These are phyloP conservation scores for Nitzschia putrida DNA, from an alignment of 108 stramenopile genomes.

Conservation along the genomic window DNA sequence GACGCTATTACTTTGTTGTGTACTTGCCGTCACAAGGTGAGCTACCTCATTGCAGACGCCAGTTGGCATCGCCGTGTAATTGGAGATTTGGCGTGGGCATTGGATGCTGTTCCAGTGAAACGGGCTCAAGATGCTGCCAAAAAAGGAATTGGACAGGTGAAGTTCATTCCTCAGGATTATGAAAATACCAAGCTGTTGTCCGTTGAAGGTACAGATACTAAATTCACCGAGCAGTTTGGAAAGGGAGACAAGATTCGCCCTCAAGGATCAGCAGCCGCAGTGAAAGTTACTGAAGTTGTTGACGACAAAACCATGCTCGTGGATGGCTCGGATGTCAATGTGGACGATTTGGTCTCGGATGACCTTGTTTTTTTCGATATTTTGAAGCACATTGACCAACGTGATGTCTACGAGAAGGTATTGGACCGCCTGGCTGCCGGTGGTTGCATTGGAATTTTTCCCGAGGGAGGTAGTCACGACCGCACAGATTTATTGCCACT, in stretches of 20 bases:
- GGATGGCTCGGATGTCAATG: constrained; percentile 32
- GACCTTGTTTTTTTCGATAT: constrained; percentile 74
- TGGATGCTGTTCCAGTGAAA: constrained; percentile 93
- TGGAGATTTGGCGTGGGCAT: constrained; percentile 91
- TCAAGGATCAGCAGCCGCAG: constrained; percentile 43
- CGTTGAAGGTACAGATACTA: constrained; percentile 60
- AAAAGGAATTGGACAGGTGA: constrained; percentile 51
- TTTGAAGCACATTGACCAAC: constrained; percentile 82
- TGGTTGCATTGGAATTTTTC: constrained; percentile 92
- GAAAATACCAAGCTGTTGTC: constrained; percentile 29
- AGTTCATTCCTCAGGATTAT: constrained; percentile 12
- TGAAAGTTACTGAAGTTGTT: constrained; percentile 70
- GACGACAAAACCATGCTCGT: constrained; percentile 49
- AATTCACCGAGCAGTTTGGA: constrained; percentile 53
- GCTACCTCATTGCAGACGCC: constrained; percentile 94
- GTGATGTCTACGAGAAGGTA: constrained; percentile 82
- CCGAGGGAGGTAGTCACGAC: constrained; percentile 98
- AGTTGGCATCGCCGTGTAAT: constrained; percentile 84
- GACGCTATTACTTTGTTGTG: constrained; percentile 91
- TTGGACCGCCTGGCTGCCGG: constrained; percentile 75
- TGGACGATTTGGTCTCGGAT: constrained; percentile 15
- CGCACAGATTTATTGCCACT: constrained; percentile 95
- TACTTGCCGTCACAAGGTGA: constrained; percentile 84
- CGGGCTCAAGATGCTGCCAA: constrained; percentile 88
- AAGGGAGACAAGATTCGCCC: constrained; percentile 82